Evolutionary conservation across 2,329 filamentous ascomycete species (phyloP).

Genomic region (Phaeosphaeriaceae sp.): DNA sequence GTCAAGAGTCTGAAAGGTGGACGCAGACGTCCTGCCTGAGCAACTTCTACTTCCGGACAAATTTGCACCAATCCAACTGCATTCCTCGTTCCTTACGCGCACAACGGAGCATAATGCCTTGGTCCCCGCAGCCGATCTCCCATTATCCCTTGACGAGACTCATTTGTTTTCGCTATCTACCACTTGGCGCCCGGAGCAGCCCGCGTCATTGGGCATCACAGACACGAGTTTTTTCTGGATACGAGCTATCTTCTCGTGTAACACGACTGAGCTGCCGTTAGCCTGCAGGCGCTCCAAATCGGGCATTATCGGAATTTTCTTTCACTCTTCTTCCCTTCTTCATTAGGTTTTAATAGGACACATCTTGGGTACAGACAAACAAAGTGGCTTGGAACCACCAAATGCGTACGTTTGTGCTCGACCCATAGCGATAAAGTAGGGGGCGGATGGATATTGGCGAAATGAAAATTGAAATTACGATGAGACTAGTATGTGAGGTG

Average conservation of each 20-base stretch:
- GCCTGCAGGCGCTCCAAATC: neutral
- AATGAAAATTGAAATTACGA: neutral
- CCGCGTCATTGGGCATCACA: conserved; percentile 11
- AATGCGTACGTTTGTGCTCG: neutral
- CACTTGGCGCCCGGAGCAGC: conserved; percentile 20
- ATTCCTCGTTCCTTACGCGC: neutral
- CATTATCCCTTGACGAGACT: conserved; percentile 19
- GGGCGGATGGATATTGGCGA: neutral
- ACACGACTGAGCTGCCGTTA: conserved; percentile 4
- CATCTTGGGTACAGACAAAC: neutral
- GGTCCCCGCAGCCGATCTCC: conserved; percentile 14
- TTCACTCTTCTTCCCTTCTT: neutral
- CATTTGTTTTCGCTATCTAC: conserved; percentile 16
- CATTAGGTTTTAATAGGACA: neutral
- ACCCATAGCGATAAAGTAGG: neutral
- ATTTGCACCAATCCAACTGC: neutral
- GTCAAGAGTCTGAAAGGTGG: conserved; percentile 50
- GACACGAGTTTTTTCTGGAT: conserved; percentile 23
- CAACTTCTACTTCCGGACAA: neutral
- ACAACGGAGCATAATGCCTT: neutral
- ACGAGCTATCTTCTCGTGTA: conserved; percentile 27
- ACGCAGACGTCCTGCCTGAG: conserved; percentile 40
- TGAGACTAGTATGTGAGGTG: neutral
- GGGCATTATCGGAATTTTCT: neutral
- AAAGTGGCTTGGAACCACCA: neutral